Base-by-base conservation (phyloP, 768 basidiomycete species). In the Strobilomyces dryophilus region DNA sequence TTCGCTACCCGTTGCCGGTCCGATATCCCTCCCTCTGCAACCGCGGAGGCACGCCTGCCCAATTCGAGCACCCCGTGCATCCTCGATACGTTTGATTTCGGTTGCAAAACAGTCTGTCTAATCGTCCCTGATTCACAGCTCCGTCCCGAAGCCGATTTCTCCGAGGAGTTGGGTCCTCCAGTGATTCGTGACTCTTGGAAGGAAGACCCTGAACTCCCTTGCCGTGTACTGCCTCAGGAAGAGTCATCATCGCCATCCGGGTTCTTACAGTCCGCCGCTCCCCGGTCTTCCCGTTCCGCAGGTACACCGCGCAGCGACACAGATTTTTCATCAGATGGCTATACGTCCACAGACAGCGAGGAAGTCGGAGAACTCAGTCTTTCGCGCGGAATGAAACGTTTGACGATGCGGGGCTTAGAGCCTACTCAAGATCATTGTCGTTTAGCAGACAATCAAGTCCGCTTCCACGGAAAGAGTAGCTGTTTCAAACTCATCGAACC, bases 141-240 rank as follows among this genome's bases (percentile, higher is more conserved):
- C 58, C 76, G 74, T 27, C 87, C 87, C 29, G 79, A 80, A 55
- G 64, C 69, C 42, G 83, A 87, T 63, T 84, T 86, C 63, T 76
- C 80, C 32, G 68, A 75, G 20, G 80, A 85, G 56, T 72, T 89
- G 44, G 87, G 87, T 0, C 80, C 83, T 8, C 78, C 78, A 2
- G 69, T 89, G 9, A 34, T 79, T 43, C 80, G 85, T 35, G 84
- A 77, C 57, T 85, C 84, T 5, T 89, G 87, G 87, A 86, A 67
- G 59, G 52, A 45, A 12, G 70, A 69, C 51, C 20, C 51, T 45
- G 68, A 71, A 15, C 48, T 31, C 11, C 36, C 45, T 27, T 40
- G 12, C 27, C 52, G 8, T n/a, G 26, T 32, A 8, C 61, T 54
- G 8, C 53, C 61, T 43, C 56, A 60, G 40, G 63, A 62, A 57